Evolutionary conservation across 768 basidiomycete genomes (phyloP).

Genomic region (Macrocybe gigantea): DNA sequence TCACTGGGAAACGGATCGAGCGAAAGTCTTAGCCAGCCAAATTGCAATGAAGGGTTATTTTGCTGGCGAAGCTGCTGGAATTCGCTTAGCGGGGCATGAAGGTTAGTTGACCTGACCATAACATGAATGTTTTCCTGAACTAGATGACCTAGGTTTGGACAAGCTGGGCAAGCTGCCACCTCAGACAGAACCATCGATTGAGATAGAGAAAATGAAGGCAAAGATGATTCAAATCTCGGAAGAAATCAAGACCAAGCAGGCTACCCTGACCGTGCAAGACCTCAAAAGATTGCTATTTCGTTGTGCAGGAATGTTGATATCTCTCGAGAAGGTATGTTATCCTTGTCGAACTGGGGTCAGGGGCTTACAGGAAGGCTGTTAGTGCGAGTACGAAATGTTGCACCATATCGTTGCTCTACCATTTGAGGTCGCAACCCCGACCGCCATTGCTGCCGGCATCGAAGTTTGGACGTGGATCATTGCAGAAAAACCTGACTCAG

Average conservation of each 20-base stretch:
- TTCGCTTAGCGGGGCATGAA: conserved; percentile 61
- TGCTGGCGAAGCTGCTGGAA: conserved; percentile 79
- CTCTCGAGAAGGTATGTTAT: conserved; percentile 48
- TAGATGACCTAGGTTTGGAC: conserved; percentile 37
- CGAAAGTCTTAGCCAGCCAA: conserved; percentile 78
- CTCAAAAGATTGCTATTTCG: conserved; percentile 82
- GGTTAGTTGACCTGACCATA: conserved; percentile 32
- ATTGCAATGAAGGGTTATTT: conserved; percentile 90
- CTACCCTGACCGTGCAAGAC: conserved; percentile 73
- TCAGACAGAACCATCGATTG: conserved; percentile 48
- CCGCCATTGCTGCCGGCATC: conserved; percentile 80
- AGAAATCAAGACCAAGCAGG: conserved; percentile 67
- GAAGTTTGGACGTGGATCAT: conserved; percentile 98
- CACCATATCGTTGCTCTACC: conserved; percentile 86
- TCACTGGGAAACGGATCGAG: conserved; percentile 71
- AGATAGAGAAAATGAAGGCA: conserved; percentile 59
- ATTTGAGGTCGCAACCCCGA: conserved; percentile 83
- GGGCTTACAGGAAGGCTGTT: neutral
- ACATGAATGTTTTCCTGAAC: neutral
- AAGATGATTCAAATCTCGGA: conserved; percentile 45
- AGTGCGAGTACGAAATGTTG: conserved; percentile 84
- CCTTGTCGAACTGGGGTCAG: neutral
- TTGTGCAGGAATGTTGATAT: conserved; percentile 77
- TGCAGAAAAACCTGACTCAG: conserved; percentile 74
- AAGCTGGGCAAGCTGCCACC: conserved; percentile 60